Conservation (phyloP, 2,329 filamentous ascomycete species). For the Exophiala aquamarina region DNA sequence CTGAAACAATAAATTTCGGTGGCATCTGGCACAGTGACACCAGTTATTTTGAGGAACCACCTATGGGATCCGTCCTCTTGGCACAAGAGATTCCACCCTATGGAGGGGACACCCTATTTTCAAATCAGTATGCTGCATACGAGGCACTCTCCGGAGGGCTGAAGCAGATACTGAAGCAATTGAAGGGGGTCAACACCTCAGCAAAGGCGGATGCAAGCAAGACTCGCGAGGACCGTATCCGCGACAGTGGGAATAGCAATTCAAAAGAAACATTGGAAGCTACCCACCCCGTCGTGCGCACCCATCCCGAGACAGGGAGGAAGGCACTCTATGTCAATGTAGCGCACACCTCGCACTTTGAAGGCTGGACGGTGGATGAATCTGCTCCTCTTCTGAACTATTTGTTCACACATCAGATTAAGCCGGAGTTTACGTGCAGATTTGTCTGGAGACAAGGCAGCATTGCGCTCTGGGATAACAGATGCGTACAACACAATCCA, state of each 20-base stretch:
- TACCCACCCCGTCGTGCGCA: conserved; percentile 34
- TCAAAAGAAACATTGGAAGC: conserved; percentile 24
- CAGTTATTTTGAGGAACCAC: conserved; percentile 22
- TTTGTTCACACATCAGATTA: conserved; percentile 27
- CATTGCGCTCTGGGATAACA: conserved; percentile 55
- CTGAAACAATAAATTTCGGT: conserved; percentile 26
- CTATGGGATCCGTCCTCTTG: conserved; percentile 23
- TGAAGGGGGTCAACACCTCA: conserved; percentile 29
- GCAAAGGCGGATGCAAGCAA: conserved; percentile 28
- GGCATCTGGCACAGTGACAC: conserved; percentile 28
- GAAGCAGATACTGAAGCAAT: conserved; percentile 27
- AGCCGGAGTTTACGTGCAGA: conserved; percentile 31
- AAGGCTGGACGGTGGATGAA: conserved; percentile 31
- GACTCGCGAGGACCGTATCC: conserved; percentile 30
- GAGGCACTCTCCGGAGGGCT: conserved; percentile 34
- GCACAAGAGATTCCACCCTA: conserved; percentile 27
- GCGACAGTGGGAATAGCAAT: conserved; percentile 19
- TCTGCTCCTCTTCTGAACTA: conserved; percentile 28
- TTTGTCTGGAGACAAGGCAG: conserved; percentile 53
- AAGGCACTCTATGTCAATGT: conserved; percentile 38
- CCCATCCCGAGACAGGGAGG: conserved; percentile 36
- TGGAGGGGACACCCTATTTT: conserved; percentile 35
- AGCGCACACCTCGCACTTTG: conserved; percentile 33
- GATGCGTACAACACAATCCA: conserved; percentile 31
- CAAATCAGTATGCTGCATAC: conserved; percentile 31